Evolutionary conservation across 441 rosid species (phyloP), one percentile per base, ranked within the genome.

Genomic region (Syzygium malaccense): DNA sequence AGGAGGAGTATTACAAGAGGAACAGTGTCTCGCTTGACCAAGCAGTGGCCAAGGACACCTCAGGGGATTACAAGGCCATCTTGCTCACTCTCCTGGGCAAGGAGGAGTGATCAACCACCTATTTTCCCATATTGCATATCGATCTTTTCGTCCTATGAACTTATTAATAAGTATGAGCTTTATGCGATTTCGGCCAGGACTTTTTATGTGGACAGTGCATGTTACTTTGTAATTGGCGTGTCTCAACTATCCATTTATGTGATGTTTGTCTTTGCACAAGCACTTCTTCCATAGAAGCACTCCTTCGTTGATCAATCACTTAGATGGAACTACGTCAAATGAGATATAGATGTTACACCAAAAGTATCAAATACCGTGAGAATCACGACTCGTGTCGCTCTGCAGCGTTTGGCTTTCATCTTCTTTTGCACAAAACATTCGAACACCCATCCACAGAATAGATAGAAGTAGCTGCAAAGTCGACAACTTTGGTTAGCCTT

Each of bases 51-150:
- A 93, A 91, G 89, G 96, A 94, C 28, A 93, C 93, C 89, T 90
- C 92, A 5, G 96, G 96, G 23, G 94, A 94, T 83, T 93, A 94
- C 91, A 90, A 95, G 91, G 88, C 84, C 80, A 92, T 95, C 90
- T 93, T 95, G 86, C 94, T 94, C 53, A 80, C 95, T 87, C 92
- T 95, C 66, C 88, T 95, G 30, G 98, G 96, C 54, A 91, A 90
- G 71, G 90, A 91, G 80, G 91, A 89, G 30, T 94, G 64, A 90
- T 33, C 83, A 23, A 41, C 51, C 83, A 25, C 23, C 51, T 41
- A 23, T 12, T 75, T 75, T 41, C 83, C n/a, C 5, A 75, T 75
- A 6, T 41, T 8, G 17, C 5, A 23, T 75, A 3, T 41, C 17
- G n/a, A 71, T 75, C n/a, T 41, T 75, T 75, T 41, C 51, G 49